Conservation (phyloP, 108 stramenopile genomes). For the Pseudonitzschia delicatissima region DNA sequence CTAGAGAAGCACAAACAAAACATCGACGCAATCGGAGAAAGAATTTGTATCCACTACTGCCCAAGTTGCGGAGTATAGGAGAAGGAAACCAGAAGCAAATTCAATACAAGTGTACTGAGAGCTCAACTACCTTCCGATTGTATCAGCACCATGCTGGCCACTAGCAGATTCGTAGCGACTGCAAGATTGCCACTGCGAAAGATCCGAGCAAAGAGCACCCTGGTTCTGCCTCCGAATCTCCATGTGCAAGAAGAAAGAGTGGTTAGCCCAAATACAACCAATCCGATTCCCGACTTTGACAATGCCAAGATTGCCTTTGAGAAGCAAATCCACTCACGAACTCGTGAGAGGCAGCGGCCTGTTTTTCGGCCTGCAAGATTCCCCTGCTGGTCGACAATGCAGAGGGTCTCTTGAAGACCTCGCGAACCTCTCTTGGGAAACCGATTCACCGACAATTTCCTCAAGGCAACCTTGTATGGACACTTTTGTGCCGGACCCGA, state of each 20-base stretch:
- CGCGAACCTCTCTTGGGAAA: slow-evolving; percentile 43
- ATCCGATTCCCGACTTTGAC: slow-evolving; percentile 36
- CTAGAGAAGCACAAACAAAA: no score
- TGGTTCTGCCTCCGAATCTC: not conserved
- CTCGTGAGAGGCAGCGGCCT: slow-evolving; percentile 58
- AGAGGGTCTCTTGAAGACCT: slow-evolving; percentile 43
- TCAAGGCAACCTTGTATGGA: slow-evolving; percentile 83
- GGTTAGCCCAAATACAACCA: not conserved
- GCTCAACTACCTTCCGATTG: no score
- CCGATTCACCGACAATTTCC: slow-evolving; percentile 48
- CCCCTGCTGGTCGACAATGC: slow-evolving; percentile 60
- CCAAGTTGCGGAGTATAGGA: no score
- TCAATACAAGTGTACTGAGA: no score
- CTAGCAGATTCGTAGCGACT: no score
- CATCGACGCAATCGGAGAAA: no score
- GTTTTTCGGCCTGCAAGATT: slow-evolving; percentile 65
- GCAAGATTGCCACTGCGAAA: slow-evolving; percentile 1
- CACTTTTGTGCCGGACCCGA: slow-evolving; percentile 97
- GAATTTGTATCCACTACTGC: no score
- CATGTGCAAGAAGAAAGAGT: not conserved
- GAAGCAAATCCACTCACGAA: slow-evolving; percentile 54
- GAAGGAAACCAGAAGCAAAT: no score
- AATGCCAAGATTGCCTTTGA: slow-evolving; percentile 37
- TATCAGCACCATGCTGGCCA: no score
- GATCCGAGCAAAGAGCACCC: not conserved